Base-by-base conservation (phyloP, 345 rosid species). In the Brassica nigra region DNA sequence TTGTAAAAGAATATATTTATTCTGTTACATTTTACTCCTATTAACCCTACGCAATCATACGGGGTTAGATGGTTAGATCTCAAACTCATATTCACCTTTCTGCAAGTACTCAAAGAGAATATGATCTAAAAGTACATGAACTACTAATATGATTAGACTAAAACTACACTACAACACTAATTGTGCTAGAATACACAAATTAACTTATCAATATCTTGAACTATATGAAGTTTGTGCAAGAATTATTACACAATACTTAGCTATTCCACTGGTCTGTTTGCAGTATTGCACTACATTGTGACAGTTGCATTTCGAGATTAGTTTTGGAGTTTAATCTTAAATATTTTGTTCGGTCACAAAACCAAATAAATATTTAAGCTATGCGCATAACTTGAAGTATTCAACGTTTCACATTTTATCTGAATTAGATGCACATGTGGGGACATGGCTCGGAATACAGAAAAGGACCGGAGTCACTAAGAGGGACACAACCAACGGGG, bases 381-480 rank as follows among this genome's bases (percentile, higher is more conserved):
- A 52, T 52, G 66, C 9, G 12, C 4, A 66, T 44, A 77, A 30
- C 34, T 34, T 36, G 28, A 78, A 27, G 71, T 15, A 8, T 10
- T 58, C 8, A 47, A 37, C 15, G 5, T 39, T 52, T 29, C 16
- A 52, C 1, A 34, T n/a, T 18, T 66, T 6, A 44, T 4, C 47
- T 4, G 37, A 47, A 28, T 70, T 67, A 95, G 99, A 95, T 95
- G 99, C 99, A 95, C 83, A 95, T 95, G 99, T 95, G 99, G 99
- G 99, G 99, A 69, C 99, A 95, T 73, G 99, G 99, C 54, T 93
- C 99, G 49, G 95, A 95, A 79, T 95, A 95, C 83, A 82, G 98
- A 73, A 95, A 89, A 83, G 99, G 99, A 30, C 97, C 99, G 3
- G 99, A 95, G 73, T 92, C 98, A 1, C 86, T 95, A 10, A 86